These are phyloP conservation scores for Massospora cicadina DNA, from an alignment of 371 early-diverging fungal species.

Conservation along the genomic window DNA sequence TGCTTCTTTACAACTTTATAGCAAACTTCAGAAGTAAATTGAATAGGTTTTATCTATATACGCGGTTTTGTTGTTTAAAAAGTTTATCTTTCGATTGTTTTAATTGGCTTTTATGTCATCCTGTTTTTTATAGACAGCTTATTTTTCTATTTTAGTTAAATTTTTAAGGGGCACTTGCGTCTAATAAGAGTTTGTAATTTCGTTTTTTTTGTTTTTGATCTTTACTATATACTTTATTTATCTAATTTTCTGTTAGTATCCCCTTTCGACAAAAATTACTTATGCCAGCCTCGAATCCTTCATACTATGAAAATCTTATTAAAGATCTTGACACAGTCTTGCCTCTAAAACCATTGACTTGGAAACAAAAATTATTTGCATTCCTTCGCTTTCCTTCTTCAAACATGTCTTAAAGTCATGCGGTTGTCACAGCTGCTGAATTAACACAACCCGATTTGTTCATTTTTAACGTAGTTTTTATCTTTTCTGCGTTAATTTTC, in stretches of 20 bases:
- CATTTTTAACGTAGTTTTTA: too few species aligned
- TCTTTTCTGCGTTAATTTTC: too few species aligned
- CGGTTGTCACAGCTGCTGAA: too few species aligned
- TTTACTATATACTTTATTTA: not conserved
- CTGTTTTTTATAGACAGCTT: not conserved
- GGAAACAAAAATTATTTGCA: not conserved
- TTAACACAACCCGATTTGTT: too few species aligned
- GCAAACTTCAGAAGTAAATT: too few species aligned
- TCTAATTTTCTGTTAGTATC: not conserved
- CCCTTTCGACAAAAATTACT: constrained; percentile 6
- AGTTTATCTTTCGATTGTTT: too few species aligned
- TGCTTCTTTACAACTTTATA: too few species aligned
- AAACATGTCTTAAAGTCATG: too few species aligned
- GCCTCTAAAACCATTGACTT: not conserved
- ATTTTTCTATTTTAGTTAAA: not conserved
- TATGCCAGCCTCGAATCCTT: constrained; percentile 4
- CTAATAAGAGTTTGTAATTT: not conserved
- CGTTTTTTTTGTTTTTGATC: not conserved
- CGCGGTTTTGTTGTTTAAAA: too few species aligned
- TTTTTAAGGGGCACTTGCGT: not conserved
- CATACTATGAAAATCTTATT: constrained; percentile 6
- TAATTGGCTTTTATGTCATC: too few species aligned
- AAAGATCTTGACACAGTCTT: not conserved
- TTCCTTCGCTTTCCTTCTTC: not conserved
- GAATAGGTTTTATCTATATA: too few species aligned